These are phyloP conservation scores for Vigna angularis DNA, from an alignment of 306 rosid species.

Conservation along the genomic window DNA sequence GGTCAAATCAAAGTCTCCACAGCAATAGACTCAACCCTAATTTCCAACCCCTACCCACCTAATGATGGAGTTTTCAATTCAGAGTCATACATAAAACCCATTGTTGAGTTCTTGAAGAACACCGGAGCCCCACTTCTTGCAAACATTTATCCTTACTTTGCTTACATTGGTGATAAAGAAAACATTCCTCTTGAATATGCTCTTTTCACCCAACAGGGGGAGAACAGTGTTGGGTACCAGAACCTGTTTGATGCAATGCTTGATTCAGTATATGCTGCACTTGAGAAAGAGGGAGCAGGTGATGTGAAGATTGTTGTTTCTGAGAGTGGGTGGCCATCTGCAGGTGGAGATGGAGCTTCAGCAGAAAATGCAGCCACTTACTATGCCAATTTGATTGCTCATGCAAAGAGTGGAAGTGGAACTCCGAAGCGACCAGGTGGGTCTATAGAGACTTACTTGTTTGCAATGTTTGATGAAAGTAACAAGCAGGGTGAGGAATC, in stretches of 20 bases:
- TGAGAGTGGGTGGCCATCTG: constrained; percentile 80
- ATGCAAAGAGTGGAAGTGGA: constrained; percentile 54
- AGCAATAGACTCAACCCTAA: constrained; percentile 45
- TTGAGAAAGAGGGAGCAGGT: constrained; percentile 55
- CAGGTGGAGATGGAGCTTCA: constrained; percentile 50
- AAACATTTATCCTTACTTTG: constrained; percentile 66
- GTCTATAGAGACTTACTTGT: constrained; percentile 48
- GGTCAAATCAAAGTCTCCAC: constrained; percentile 69
- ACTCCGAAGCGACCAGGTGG: constrained; percentile 50
- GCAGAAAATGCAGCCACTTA: constrained; percentile 51
- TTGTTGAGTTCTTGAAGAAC: constrained; percentile 44
- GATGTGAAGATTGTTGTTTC: constrained; percentile 57
- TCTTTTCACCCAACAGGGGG: constrained; percentile 51
- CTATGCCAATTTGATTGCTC: constrained; percentile 57
- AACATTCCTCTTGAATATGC: constrained; percentile 48
- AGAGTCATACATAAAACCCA: constrained; percentile 45
- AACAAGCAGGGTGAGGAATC: constrained; percentile 15
- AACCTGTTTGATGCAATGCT: constrained; percentile 58
- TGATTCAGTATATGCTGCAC: constrained; percentile 63
- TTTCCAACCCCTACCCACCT: constrained; percentile 57
- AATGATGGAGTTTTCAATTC: constrained; percentile 48
- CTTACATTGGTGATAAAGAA: background rate
- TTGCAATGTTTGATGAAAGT: constrained; percentile 61
- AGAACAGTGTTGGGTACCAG: constrained; percentile 51
- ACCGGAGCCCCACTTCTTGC: constrained; percentile 72